Evolutionary conservation across 345 rosid species (phyloP).

Genomic region (Garcia nutans): DNA sequence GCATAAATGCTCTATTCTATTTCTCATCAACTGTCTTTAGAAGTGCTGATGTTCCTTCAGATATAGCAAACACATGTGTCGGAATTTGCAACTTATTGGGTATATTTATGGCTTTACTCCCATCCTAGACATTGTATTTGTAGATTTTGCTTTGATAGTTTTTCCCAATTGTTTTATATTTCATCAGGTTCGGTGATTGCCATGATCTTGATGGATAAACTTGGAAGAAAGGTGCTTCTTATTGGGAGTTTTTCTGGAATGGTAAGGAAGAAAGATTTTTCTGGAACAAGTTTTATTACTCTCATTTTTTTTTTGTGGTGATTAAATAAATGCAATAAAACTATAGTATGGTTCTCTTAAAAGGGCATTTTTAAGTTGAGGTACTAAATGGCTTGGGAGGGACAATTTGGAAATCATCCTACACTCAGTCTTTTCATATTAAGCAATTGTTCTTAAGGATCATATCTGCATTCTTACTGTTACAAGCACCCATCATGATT

Average conservation of each 20-base stretch:
- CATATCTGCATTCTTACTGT: background rate
- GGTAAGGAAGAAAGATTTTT: constrained; percentile 42
- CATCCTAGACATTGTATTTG: constrained; percentile 1
- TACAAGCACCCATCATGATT: no score
- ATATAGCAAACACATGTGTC: constrained; percentile 70
- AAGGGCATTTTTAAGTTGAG: background rate
- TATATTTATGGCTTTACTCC: constrained; percentile 25
- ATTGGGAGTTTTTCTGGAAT: constrained; percentile 88
- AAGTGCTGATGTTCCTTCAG: constrained; percentile 90
- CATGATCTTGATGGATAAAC: constrained; percentile 83
- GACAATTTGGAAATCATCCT: background rate
- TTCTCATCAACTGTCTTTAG: constrained; percentile 92
- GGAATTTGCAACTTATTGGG: constrained; percentile 85
- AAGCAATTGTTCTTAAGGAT: background rate
- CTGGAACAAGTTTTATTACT: background rate
- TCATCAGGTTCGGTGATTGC: constrained; percentile 71
- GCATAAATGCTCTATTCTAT: constrained; percentile 94
- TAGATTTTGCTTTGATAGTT: constrained; percentile 14
- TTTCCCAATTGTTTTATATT: constrained; percentile 21
- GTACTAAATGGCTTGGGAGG: background rate
- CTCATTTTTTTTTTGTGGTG: background rate
- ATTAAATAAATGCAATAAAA: no score
- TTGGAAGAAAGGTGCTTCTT: constrained; percentile 84
- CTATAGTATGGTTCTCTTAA: no score
- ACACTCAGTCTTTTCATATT: background rate